Percentiles rank a stretch among this genome's conserved stretches.
Conservation (phyloP, 768 basidiomycete genomes). For the Suillus fuscotomentosus region DNA sequence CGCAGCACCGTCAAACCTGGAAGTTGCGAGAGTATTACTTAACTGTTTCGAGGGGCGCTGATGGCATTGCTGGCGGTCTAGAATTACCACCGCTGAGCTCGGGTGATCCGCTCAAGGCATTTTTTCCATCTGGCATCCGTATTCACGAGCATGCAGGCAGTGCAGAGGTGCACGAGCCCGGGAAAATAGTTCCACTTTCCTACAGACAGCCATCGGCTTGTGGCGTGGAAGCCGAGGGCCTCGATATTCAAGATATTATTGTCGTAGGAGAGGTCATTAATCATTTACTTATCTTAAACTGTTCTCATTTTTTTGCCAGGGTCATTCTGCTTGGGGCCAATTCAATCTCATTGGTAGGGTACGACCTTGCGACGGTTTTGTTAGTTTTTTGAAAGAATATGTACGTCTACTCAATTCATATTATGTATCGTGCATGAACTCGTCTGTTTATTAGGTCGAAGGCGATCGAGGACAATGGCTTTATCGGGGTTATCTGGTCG, state of each 20-base stretch:
- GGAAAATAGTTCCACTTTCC: constrained; percentile 23
- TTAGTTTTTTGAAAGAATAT: constrained; percentile 84
- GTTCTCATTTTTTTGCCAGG: constrained; percentile 41
- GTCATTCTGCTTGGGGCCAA: constrained; percentile 90
- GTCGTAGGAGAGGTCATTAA: constrained; percentile 66
- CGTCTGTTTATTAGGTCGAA: constrained; percentile 43
- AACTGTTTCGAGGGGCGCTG: constrained; percentile 30
- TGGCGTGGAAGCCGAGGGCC: constrained; percentile 16
- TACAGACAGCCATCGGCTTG: constrained; percentile 28
- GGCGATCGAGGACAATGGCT: constrained; percentile 81
- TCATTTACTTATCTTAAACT: not conserved
- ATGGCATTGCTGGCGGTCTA: constrained; percentile 1
- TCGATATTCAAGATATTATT: constrained; percentile 51
- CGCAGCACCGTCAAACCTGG: constrained; percentile 90
- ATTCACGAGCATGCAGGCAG: constrained; percentile 49
- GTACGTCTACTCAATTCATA: constrained; percentile 37
- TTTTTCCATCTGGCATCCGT: constrained; percentile 54
- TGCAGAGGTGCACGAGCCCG: constrained; percentile 47
- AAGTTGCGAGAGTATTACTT: constrained; percentile 78
- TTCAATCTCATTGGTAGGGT: constrained; percentile 79
- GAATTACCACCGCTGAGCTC: constrained; percentile 39
- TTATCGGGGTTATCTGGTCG: constrained; percentile 81
- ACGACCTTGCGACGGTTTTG: constrained; percentile 77
- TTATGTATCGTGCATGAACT: not conserved
- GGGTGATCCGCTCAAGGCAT: constrained; percentile 63